phyloP scores from a whole-genome alignment of 306 rosid genomes.

The Ochetophila trinervis region DNA sequence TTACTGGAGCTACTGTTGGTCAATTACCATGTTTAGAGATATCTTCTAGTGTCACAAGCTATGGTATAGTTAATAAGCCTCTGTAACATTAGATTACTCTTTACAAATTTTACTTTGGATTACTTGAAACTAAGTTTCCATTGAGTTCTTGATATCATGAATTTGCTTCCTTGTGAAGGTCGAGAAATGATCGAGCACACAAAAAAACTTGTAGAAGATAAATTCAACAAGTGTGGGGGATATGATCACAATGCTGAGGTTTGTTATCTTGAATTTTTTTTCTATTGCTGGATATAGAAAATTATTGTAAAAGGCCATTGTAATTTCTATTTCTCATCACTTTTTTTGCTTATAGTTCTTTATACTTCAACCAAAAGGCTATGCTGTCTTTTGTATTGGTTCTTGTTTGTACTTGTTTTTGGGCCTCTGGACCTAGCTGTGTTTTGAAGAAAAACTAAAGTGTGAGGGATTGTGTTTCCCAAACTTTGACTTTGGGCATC shows the following conservation, averaged over 20 bases:
- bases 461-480: too few relatives aligned
- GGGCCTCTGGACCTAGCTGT: too few relatives aligned
- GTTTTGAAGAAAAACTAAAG: too few relatives aligned
- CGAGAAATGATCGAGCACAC: conserved; percentile 97
- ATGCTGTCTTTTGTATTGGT: too few relatives aligned
- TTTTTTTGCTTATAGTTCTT: conserved; percentile 2
- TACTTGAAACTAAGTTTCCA: conserved; percentile 11
- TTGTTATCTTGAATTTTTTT: conserved; percentile 15
- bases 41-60: conserved; percentile 99
- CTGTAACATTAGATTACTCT: conserved; percentile 1
- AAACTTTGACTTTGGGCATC: too few relatives aligned
- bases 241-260: conserved; percentile 91
- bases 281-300: conserved; percentile 14
- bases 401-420: too few relatives aligned
- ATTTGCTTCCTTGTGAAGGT: conserved; percentile 52
- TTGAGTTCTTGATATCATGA: conserved; percentile 25
- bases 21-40: conserved; percentile 94
- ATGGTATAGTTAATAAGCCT: conserved; percentile 53
- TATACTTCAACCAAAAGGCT: background rate
- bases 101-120: conserved; percentile 10
- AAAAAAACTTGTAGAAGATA: conserved; percentile 78
- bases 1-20: conserved; percentile 95
- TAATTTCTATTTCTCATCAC: background rate
- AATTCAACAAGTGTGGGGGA: conserved; percentile 69
- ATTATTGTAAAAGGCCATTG: background rate